Conservation (phyloP, 306 rosid genomes). For the Ochetophila trinervis region DNA sequence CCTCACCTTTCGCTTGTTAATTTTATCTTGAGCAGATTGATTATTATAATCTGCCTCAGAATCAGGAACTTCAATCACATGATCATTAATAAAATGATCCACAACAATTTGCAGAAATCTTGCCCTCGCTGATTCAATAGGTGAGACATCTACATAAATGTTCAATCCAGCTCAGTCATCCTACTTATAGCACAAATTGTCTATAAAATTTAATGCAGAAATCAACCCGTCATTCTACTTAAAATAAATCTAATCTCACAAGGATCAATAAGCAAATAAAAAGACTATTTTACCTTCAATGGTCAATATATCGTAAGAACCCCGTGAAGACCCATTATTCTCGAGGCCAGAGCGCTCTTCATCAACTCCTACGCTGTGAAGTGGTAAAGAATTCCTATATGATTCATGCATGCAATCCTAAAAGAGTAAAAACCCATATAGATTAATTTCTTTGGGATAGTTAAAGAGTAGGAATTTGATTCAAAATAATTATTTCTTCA, state of each 20-base stretch:
- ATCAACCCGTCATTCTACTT: not conserved
- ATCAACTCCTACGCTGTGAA: slow-evolving; percentile 68
- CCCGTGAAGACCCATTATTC: slow-evolving; percentile 59
- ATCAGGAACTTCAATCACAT: slow-evolving; percentile 56
- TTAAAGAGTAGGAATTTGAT: not conserved
- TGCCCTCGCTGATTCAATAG: slow-evolving; percentile 79
- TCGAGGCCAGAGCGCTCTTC: slow-evolving; percentile 78
- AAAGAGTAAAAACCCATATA: not conserved
- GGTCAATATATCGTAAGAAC: slow-evolving; percentile 46
- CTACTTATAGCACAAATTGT: not conserved
- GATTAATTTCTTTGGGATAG: not conserved
- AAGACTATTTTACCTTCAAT: slow-evolving; percentile 49
- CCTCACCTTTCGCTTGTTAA: slow-evolving; percentile 72
- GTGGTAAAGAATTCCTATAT: slow-evolving; percentile 57
- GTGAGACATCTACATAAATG: slow-evolving; percentile 62
- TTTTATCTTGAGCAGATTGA: slow-evolving; percentile 63
- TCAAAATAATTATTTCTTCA: not conserved
- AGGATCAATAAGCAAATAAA: not conserved
- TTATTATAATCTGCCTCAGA: slow-evolving; percentile 51
- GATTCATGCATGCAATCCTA: slow-evolving; percentile 79
- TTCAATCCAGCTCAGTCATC: slow-evolving; percentile 21
- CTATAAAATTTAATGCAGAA: not conserved
- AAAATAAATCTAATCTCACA: not conserved
- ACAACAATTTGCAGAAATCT: slow-evolving; percentile 78
- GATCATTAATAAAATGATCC: slow-evolving; percentile 68